Evolutionary conservation across 495 filamentous ascomycete species (phyloP), one percentile per base, ranked within the genome.

Genomic region (Pyronema omphalodes): DNA sequence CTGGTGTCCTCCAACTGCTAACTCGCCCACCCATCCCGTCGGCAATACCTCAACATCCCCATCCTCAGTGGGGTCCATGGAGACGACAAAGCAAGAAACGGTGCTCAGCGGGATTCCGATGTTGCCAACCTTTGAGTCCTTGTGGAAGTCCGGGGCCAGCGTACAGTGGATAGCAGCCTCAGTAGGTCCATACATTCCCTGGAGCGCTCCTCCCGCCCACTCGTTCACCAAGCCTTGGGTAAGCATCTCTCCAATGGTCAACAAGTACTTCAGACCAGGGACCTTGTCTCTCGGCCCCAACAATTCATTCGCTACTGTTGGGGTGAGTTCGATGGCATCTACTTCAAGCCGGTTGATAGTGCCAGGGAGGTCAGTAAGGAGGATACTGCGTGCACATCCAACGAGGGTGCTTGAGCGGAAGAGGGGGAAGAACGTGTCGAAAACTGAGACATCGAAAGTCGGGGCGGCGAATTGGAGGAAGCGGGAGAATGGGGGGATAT

Each of bases 241-340:
- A 23, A 93, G 75, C 83, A 88, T 89, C 67, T 93, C 86, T 4
- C 86, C 86, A 57, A 91, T 93, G 0, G 86, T 91, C 9, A 91
- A 67, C 0, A 93, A 70, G 0, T 84, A 64, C 19, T 70, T 70
- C 37, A 93, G 61, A 0, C 67, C 63, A 0, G 86, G 86, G 0
- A 77, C 82, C 15, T 71, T 72, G 0, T 71, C 61, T 43, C 82
- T 73, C 6, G 68, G 76, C 9, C 74, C 72, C 15, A 93, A 67
- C 9, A 91, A 61, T 41, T 76, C 82, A 4, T 77, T 76, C 0
- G 78, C 82, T 6, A 91, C 86, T 0, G 85, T 88, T 0, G 86
- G 86, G 1, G 86, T 91, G 41, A 93, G 67, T 67, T 91, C 86
- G 44, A 80, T 83, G 1, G 81, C 86, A 60, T 93, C 86, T 6